A percentile compares a stretch with the other conserved stretches of the same genome.
Evolutionary conservation across 768 basidiomycete species (phyloP).

Genomic region (Rhizopogon vesiculosus): DNA sequence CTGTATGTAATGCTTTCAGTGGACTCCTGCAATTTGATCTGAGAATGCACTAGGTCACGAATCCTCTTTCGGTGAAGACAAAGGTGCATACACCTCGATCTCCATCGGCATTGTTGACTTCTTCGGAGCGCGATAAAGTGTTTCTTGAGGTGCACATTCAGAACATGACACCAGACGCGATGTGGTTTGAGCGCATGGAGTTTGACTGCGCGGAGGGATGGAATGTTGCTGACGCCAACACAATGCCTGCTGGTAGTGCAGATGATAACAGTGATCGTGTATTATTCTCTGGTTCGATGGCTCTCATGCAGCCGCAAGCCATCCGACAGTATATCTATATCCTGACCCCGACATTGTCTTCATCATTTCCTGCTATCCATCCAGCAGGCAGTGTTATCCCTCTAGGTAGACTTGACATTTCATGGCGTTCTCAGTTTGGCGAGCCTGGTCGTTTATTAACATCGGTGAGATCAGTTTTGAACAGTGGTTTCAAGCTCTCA

Average conservation of each 20-base stretch:
- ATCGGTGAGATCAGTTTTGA: slow-evolving; percentile 41
- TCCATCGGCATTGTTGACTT: slow-evolving; percentile 63
- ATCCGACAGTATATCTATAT: slow-evolving; percentile 87
- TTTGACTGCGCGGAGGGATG: slow-evolving; percentile 72
- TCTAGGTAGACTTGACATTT: slow-evolving; percentile 84
- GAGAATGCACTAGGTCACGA: slow-evolving; percentile 61
- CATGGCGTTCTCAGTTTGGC: slow-evolving; percentile 82
- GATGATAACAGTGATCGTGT: slow-evolving; percentile 22
- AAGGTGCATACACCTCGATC: slow-evolving; percentile 80
- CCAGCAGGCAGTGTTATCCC: slow-evolving; percentile 70
- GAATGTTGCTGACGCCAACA: slow-evolving; percentile 54
- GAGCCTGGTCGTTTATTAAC: slow-evolving; percentile 86
- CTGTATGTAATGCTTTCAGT: slow-evolving; percentile 42
- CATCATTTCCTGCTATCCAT: slow-evolving; percentile 43
- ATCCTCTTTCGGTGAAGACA: slow-evolving; percentile 92
- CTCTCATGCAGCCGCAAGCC: slow-evolving; percentile 80
- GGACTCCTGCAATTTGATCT: not conserved
- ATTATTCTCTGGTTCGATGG: slow-evolving; percentile 58
- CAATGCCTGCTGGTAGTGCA: slow-evolving; percentile 15
- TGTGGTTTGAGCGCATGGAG: slow-evolving; percentile 78
- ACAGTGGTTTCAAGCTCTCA: not conserved
- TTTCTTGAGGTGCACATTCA: slow-evolving; percentile 93
- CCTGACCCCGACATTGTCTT: slow-evolving; percentile 47
- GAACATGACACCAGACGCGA: slow-evolving; percentile 72
- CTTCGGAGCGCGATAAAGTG: slow-evolving; percentile 68